Percentiles rank a stretch among this genome's conserved stretches.
These are phyloP conservation scores for Verticillium tricorpus DNA, from an alignment of 2,329 filamentous ascomycete genomes.

Conservation along the genomic window DNA sequence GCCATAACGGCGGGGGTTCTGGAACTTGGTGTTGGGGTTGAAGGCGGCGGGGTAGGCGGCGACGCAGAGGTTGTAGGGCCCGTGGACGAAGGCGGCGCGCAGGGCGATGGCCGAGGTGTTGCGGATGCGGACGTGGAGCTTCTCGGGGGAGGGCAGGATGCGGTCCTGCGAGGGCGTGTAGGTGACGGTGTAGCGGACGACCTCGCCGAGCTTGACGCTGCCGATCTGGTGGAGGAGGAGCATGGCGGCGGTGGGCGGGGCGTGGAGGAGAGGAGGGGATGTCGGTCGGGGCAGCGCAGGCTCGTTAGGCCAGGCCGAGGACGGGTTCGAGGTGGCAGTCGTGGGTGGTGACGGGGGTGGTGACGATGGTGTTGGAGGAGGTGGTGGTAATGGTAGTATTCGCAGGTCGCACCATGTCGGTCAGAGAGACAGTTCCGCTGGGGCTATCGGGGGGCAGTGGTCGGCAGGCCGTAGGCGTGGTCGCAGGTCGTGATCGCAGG, in stretches of 20 bases:
- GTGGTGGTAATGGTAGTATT: background rate
- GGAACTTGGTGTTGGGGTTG: constrained; percentile 75
- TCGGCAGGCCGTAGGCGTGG: background rate
- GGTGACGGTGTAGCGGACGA: constrained; percentile 85
- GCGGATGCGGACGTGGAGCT: constrained; percentile 80
- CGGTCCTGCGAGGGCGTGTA: constrained; percentile 88
- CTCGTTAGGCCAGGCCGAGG: background rate
- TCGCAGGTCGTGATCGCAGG: too few species aligned
- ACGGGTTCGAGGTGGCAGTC: background rate
- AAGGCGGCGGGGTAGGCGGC: constrained; percentile 81
- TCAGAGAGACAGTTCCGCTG: background rate
- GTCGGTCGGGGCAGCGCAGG: background rate
- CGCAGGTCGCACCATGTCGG: background rate
- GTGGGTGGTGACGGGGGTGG: background rate
- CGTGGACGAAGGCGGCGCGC: constrained; percentile 92
- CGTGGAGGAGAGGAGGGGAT: background rate
- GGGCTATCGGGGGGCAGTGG: background rate
- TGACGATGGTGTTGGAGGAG: background rate
- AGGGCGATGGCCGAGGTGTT: constrained; percentile 89
- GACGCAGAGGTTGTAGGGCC: constrained; percentile 86
- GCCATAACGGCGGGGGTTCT: constrained; percentile 65
- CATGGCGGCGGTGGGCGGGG: constrained; percentile 48
- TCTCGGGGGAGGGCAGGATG: constrained; percentile 78
- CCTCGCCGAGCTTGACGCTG: constrained; percentile 89
- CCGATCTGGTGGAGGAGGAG: constrained; percentile 87